Evolutionary conservation across 2,329 filamentous ascomycete genomes (phyloP).

Genomic region (Chaetomium olivaceum): DNA sequence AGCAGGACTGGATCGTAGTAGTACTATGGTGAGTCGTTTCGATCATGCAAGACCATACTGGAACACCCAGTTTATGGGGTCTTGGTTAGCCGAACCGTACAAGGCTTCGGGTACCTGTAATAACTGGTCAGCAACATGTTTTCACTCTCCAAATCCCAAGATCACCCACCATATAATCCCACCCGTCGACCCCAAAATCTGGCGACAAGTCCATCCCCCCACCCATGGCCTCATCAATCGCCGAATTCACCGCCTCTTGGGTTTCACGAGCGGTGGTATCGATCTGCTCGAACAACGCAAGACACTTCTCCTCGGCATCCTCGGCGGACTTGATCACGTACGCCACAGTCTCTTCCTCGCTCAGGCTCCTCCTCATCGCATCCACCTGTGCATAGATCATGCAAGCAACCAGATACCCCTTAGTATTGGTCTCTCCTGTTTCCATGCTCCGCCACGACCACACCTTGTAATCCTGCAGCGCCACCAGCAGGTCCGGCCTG

Average conservation of each 20-base stretch:
- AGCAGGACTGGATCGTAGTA: too few species aligned
- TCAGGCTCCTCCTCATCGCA: conserved; percentile 41
- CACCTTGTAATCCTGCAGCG: conserved; percentile 44
- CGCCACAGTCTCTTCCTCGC: conserved; percentile 38
- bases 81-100: not conserved
- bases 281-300: conserved; percentile 34
- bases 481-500: conserved; percentile 45
- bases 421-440: conserved; percentile 56
- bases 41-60: not conserved
- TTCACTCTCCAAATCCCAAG: not conserved
- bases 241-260: conserved; percentile 21
- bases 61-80: conserved; percentile 13
- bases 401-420: conserved; percentile 49
- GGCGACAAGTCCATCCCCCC: conserved; percentile 14
- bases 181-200: conserved; percentile 37
- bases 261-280: conserved; percentile 21
- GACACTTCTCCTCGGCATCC: conserved; percentile 29
- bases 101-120: conserved; percentile 3
- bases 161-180: conserved; percentile 45
- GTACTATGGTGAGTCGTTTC: too few species aligned
- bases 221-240: conserved; percentile 29
- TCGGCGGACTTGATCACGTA: conserved; percentile 42
- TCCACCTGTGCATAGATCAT: conserved; percentile 46
- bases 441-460: conserved; percentile 46
- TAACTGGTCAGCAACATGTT: conserved; percentile 1